Conservation (phyloP, 495 filamentous ascomycete species). For the Podospora sp. region DNA sequence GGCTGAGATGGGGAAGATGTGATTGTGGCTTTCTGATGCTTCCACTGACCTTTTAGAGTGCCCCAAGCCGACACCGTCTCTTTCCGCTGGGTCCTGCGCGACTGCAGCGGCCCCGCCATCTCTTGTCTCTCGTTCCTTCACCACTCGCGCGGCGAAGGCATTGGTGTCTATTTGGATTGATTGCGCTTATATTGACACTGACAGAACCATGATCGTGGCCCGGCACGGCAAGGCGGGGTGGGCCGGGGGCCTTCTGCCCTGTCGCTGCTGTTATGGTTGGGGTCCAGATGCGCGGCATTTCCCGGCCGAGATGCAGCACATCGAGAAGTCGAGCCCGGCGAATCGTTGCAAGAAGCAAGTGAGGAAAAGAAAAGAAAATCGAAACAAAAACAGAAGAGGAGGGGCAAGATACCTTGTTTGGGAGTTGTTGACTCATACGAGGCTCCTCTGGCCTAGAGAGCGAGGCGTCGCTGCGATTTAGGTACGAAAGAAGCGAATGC, state of each 20-base stretch:
- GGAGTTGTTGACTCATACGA: slow-evolving; percentile 55
- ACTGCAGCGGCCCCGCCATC: slow-evolving; percentile 16
- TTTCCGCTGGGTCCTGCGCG: neutral
- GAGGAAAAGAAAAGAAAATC: neutral
- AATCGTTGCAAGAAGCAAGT: slow-evolving; percentile 9
- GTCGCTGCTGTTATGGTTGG: slow-evolving; percentile 15
- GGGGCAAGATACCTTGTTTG: slow-evolving; percentile 49
- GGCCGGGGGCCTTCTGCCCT: slow-evolving; percentile 18
- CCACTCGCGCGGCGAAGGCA: neutral
- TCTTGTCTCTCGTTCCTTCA: slow-evolving; percentile 14
- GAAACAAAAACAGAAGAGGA: slow-evolving; percentile 8
- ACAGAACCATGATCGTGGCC: slow-evolving; percentile 25
- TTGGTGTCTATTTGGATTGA: slow-evolving; percentile 30
- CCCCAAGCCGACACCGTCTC: slow-evolving; percentile 7
- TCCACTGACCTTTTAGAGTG: slow-evolving; percentile 33
- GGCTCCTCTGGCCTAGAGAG: slow-evolving; percentile 44
- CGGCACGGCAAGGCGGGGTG: slow-evolving; percentile 16
- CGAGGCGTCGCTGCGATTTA: slow-evolving; percentile 38
- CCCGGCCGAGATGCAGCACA: neutral
- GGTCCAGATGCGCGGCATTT: neutral
- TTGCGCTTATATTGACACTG: slow-evolving; percentile 35
- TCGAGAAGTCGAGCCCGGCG: neutral
- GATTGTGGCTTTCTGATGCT: slow-evolving; percentile 31
- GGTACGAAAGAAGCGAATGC: slow-evolving; percentile 27
- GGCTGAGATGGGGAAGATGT: slow-evolving; percentile 16